A percentile compares a stretch with the other conserved stretches of the same genome.
Conservation (phyloP, 306 rosid genomes). For the Alnus rubra region DNA sequence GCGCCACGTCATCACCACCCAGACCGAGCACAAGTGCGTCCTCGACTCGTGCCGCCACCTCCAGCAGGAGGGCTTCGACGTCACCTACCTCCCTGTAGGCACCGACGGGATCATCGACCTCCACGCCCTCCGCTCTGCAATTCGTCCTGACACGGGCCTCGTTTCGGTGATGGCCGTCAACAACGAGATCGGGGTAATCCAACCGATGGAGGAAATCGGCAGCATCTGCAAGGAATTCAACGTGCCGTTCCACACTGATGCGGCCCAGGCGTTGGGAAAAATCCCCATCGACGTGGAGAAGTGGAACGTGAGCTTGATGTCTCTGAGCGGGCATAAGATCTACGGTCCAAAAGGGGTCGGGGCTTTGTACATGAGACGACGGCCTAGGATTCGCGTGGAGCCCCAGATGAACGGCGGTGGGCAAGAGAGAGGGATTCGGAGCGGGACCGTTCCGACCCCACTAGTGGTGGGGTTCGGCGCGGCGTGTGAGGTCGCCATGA, state of each 20-base stretch:
- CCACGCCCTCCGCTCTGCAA: slow-evolving; percentile 60
- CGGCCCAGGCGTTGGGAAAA: slow-evolving; percentile 95
- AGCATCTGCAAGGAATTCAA: slow-evolving; percentile 70
- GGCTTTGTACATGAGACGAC: slow-evolving; percentile 75
- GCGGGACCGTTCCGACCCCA: slow-evolving; percentile 92
- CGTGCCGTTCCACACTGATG: slow-evolving; percentile 88
- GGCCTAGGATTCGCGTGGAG: slow-evolving; percentile 95
- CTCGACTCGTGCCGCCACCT: slow-evolving; percentile 91
- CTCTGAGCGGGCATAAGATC: slow-evolving; percentile 85
- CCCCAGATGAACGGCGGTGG: slow-evolving; percentile 99
- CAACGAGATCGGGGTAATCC: slow-evolving; percentile 91
- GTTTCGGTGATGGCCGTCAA: slow-evolving; percentile 93
- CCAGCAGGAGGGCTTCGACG: slow-evolving; percentile 87
- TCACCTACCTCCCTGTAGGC: slow-evolving; percentile 76
- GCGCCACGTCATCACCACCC: slow-evolving; percentile 77
- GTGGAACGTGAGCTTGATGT: slow-evolving; percentile 98
- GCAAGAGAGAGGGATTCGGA: slow-evolving; percentile 89
- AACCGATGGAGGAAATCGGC: slow-evolving; percentile 86
- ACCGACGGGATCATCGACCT: slow-evolving; percentile 71
- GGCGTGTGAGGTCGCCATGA: slow-evolving; percentile 76
- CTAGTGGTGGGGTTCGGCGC: slow-evolving; percentile 89
- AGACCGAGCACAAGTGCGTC: slow-evolving; percentile 97
- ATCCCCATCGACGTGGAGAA: slow-evolving; percentile 74
- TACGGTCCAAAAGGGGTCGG: slow-evolving; percentile 89
- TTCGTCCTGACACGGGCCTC: slow-evolving; percentile 81